Percentiles rank a stretch among this genome's conserved stretches.
Evolutionary conservation across 257 asterid species (phyloP).

Genomic region (Solanum acaule): DNA sequence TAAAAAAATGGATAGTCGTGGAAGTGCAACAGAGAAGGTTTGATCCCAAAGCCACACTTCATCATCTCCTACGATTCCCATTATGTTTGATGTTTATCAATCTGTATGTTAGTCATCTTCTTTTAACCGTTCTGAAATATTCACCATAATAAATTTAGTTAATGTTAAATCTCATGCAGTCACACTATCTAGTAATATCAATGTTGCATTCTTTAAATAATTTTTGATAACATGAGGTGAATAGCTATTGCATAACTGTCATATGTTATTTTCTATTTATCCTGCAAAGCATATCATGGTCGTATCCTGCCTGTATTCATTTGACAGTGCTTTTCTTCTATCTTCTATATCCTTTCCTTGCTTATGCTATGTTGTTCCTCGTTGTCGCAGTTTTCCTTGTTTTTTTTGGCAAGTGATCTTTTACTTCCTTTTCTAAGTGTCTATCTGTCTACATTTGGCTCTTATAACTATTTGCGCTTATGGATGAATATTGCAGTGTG

Average conservation of each 20-base stretch:
- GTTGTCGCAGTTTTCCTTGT: neutral
- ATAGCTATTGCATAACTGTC: neutral
- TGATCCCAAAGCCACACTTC: neutral
- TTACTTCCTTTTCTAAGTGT: neutral
- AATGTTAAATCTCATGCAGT: neutral
- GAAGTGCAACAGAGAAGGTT: neutral
- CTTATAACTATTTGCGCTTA: neutral
- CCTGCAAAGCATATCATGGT: neutral
- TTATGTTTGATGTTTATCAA: neutral
- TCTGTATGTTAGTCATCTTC: neutral
- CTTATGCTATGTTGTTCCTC: neutral
- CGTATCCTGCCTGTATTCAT: neutral
- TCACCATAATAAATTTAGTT: neutral
- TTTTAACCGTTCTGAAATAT: neutral
- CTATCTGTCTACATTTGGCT: neutral
- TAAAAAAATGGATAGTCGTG: neutral
- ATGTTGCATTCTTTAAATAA: neutral
- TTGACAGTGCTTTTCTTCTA: neutral
- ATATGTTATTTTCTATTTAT: neutral
- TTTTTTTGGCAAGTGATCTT: neutral
- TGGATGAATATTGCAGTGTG: neutral
- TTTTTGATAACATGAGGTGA: neutral
- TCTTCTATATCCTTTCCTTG: neutral
- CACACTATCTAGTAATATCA: neutral
- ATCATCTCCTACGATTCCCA: neutral